These are phyloP conservation scores for Chalciporus sphaerocephalus DNA, from an alignment of 768 basidiomycete genomes.

Conservation along the genomic window DNA sequence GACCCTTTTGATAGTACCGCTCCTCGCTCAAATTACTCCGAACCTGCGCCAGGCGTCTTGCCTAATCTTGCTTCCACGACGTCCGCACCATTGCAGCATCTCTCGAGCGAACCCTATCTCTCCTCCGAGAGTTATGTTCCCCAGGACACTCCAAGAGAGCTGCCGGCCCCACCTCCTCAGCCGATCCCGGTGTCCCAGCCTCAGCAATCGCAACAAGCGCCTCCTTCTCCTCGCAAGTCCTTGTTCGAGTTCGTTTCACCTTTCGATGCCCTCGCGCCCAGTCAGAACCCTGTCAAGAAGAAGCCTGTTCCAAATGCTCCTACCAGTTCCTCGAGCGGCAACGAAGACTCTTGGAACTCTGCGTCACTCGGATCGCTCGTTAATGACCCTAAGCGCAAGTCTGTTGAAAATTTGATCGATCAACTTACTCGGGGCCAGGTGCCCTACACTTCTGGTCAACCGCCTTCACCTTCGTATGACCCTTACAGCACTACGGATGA, in stretches of 20 bases:
- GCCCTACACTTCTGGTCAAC: constrained; percentile 35
- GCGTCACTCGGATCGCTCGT: constrained; percentile 25
- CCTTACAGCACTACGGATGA: constrained; percentile 41
- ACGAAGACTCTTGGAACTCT: constrained; percentile 59
- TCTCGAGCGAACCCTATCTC: constrained; percentile 29
- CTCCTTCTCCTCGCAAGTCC: constrained; percentile 70
- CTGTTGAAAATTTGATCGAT: constrained; percentile 78
- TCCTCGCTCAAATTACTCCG: constrained; percentile 49
- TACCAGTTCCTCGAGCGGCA: constrained; percentile 39
- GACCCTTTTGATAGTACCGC: constrained; percentile 36
- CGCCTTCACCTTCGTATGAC: constrained; percentile 33
- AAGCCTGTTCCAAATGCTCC: constrained; percentile 56
- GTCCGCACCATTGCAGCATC: constrained; percentile 44
- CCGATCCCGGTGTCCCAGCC: constrained; percentile 22
- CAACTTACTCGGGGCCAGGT: constrained; percentile 53
- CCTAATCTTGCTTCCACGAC: constrained; percentile 33
- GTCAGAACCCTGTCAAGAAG: constrained; percentile 52
- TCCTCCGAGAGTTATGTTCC: constrained; percentile 36
- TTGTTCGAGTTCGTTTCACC: constrained; percentile 85
- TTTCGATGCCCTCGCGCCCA: constrained; percentile 69
- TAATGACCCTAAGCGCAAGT: constrained; percentile 66
- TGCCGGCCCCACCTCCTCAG: constrained; percentile 20
- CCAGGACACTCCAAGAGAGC: constrained; percentile 27
- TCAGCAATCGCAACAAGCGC: constrained; percentile 38
- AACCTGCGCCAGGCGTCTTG: constrained; percentile 39